phyloP scores from a whole-genome alignment of 1,284 basidiomycete genomes.

The Melanopsichium pennsylvanicum region DNA sequence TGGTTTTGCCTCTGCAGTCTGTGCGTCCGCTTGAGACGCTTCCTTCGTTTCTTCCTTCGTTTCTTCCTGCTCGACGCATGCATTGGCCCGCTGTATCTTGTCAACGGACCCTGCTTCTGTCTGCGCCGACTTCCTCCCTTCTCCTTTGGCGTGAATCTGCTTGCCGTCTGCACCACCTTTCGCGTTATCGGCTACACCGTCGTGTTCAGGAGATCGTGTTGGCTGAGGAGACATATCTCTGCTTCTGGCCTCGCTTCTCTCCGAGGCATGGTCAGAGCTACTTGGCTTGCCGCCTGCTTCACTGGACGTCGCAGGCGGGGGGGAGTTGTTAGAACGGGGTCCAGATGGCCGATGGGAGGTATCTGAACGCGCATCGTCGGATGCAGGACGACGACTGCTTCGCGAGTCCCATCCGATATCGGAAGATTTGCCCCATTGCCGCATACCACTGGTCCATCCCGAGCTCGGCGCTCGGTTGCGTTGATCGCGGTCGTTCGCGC shows the following conservation, averaged over 20 bases:
- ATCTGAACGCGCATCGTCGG: conserved; percentile 31
- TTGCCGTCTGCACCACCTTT: neutral
- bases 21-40: neutral
- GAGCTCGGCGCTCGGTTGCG: conserved; percentile 18
- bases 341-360: conserved; percentile 18
- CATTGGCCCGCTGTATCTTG: neutral
- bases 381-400: conserved; percentile 14
- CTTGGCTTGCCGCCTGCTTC: conserved; percentile 4
- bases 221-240: conserved; percentile 25
- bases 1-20: neutral
- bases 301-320: conserved; percentile 23
- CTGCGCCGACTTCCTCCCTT: neutral
- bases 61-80: neutral
- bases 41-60: neutral
- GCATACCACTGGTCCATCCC: conserved; percentile 23
- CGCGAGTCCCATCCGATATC: conserved; percentile 32
- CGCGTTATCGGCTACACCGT: neutral
- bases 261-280: conserved; percentile 24
- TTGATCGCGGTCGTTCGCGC: conserved; percentile 20
- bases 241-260: conserved; percentile 24
- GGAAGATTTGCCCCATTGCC: conserved; percentile 34
- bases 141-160: neutral
- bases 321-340: conserved; percentile 24
- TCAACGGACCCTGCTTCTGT: neutral
- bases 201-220: conserved; percentile 1